These are phyloP conservation scores for Orbilia oligospora DNA, from an alignment of 2,329 filamentous ascomycete genomes.

Conservation along the genomic window DNA sequence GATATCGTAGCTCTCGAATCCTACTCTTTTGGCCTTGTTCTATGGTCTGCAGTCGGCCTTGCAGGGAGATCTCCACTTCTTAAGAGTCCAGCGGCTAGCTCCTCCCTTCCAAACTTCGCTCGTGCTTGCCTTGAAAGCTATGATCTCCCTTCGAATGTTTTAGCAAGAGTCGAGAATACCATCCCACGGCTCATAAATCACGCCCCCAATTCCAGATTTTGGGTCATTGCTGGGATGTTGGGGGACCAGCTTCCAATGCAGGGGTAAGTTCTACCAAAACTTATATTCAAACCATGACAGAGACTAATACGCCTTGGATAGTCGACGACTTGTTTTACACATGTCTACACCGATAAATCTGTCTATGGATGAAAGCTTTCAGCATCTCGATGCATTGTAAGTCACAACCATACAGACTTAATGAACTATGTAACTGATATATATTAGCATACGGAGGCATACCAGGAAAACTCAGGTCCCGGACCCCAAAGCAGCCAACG, in stretches of 20 bases:
- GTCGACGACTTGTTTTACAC: conserved; percentile 44
- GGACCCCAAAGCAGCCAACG: not conserved
- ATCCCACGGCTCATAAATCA: conserved; percentile 33
- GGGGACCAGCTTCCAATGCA: conserved; percentile 30
- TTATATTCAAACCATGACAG: not conserved
- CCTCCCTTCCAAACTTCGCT: conserved; percentile 45
- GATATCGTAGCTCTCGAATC: conserved; percentile 53
- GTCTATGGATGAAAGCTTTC: conserved; percentile 53
- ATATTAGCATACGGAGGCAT: conserved; percentile 1
- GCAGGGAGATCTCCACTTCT: conserved; percentile 33
- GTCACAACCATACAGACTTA: not conserved
- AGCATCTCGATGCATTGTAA: conserved; percentile 53
- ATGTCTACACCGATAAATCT: conserved; percentile 36
- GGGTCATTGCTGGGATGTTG: conserved; percentile 28
- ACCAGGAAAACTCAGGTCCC: not conserved
- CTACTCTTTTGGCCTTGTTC: conserved; percentile 50
- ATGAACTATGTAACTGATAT: not conserved
- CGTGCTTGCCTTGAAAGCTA: conserved; percentile 44
- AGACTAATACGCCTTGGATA: not conserved
- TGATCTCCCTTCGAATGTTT: conserved; percentile 29
- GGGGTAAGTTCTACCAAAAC: conserved; percentile 22
- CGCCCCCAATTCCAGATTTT: conserved; percentile 27
- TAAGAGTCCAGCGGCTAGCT: not conserved
- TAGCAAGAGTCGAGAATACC: conserved; percentile 14
- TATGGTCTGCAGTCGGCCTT: conserved; percentile 49